phyloP scores from a whole-genome alignment of 2,329 filamentous ascomycete species.

The Alternaria brassicicola region DNA sequence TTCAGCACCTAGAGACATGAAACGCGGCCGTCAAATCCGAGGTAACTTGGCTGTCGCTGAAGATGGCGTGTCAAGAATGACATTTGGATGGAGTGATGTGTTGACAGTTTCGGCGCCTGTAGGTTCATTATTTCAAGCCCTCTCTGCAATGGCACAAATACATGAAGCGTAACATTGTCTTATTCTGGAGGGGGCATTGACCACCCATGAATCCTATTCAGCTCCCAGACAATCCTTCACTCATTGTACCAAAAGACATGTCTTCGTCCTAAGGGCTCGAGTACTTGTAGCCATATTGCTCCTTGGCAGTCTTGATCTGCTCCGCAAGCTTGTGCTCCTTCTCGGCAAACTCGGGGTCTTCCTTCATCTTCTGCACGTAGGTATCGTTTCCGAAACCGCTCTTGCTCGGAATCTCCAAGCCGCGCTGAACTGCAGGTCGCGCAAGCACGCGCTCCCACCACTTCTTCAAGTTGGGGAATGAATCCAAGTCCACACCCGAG shows the following conservation, averaged over 20 bases:
- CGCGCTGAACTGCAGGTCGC: constrained; percentile 52
- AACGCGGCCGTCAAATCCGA: constrained; percentile 7
- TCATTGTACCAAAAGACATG: not conserved
- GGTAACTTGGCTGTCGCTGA: not conserved
- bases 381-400: constrained; percentile 51
- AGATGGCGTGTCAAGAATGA: not conserved
- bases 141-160: not conserved
- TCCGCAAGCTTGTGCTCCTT: constrained; percentile 50
- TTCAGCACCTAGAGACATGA: constrained; percentile 5
- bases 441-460: constrained; percentile 53
- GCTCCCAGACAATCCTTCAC: not conserved
- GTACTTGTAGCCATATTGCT: constrained; percentile 56
- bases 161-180: not conserved
- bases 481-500: constrained; percentile 50
- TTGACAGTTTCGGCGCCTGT: not conserved
- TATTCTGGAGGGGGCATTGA: not conserved
- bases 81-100: not conserved
- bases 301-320: constrained; percentile 50
- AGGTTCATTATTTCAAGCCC: not conserved
- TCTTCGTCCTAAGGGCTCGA: constrained; percentile 38
- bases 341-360: constrained; percentile 57
- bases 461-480: constrained; percentile 52
- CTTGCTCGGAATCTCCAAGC: constrained; percentile 46
- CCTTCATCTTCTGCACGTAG: constrained; percentile 51
- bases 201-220: not conserved